Evolutionary conservation across 805 yeast genomes (phyloP).

Genomic region (Lachancea quebecensis): DNA sequence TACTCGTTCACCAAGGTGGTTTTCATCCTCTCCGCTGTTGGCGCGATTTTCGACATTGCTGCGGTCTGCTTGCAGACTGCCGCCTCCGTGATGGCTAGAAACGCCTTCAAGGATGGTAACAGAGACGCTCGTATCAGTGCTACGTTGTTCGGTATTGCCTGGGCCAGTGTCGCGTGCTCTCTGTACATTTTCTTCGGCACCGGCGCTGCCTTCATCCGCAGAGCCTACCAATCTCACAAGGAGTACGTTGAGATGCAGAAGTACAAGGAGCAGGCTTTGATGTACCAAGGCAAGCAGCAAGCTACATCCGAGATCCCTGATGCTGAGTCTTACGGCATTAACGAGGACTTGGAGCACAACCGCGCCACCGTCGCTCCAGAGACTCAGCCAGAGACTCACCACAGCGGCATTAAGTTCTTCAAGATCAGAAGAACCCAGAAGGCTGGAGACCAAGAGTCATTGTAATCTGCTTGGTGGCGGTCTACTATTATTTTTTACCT

Average conservation of each 20-base stretch:
- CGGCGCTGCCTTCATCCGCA: constrained; percentile 20
- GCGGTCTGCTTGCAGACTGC: constrained; percentile 73
- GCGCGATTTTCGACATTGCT: constrained; percentile 47
- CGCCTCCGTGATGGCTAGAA: constrained; percentile 63
- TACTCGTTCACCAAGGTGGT: constrained; percentile 46
- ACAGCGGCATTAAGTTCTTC: constrained; percentile 64
- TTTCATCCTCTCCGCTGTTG: constrained; percentile 45
- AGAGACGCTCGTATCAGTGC: constrained; percentile 47
- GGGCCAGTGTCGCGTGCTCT: constrained; percentile 57
- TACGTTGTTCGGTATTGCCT: constrained; percentile 51
- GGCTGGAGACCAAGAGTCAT: constrained; percentile 34
- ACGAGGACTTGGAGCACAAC: constrained; percentile 7
- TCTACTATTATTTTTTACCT: neutral
- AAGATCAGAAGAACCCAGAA: constrained; percentile 51
- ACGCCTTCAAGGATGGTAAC: constrained; percentile 50
- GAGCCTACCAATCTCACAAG: constrained; percentile 16
- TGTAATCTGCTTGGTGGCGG: constrained; percentile 9
- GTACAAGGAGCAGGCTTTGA: constrained; percentile 14
- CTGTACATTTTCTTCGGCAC: constrained; percentile 12
- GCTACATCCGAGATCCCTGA: constrained; percentile 2
- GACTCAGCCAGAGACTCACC: constrained; percentile 23
- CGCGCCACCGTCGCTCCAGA: constrained; percentile 9
- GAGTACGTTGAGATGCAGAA: constrained; percentile 15
- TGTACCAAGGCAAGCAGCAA: constrained; percentile 14
- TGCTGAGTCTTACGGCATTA: constrained; percentile 5